These are phyloP conservation scores for Sarocladium kiliense DNA, from an alignment of 2,329 filamentous ascomycete genomes.

Conservation along the genomic window DNA sequence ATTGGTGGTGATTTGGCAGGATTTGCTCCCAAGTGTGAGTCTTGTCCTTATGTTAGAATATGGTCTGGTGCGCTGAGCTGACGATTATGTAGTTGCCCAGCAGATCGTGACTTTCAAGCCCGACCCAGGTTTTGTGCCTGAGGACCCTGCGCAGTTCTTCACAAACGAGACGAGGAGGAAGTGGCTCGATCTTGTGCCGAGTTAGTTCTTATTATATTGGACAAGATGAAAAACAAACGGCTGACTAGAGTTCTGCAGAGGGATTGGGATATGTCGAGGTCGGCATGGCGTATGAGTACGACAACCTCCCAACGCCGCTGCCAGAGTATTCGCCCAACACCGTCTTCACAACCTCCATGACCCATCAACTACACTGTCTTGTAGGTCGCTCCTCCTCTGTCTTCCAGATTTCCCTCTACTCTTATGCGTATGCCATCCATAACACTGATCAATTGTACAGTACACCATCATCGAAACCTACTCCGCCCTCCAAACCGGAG, in stretches of 20 bases:
- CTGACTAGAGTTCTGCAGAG: neutral
- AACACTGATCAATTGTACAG: too few relatives aligned
- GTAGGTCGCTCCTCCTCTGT: neutral
- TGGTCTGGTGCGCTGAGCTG: too few relatives aligned
- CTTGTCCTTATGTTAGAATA: neutral
- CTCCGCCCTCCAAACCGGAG: neutral
- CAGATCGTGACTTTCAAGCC: conserved; percentile 3
- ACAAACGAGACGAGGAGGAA: conserved; percentile 1
- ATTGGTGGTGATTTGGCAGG: neutral
- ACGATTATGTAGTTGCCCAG: neutral
- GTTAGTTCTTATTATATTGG: neutral
- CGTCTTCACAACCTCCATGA: conserved; percentile 6
- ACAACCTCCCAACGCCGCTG: conserved; percentile 1
- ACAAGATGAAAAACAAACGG: too few relatives aligned
- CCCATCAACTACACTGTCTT: conserved; percentile 8
- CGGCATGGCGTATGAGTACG: conserved; percentile 2
- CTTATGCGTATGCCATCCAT: too few relatives aligned
- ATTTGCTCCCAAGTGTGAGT: conserved; percentile 4
- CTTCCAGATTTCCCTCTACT: neutral
- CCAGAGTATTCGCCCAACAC: conserved; percentile 1
- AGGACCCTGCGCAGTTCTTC: conserved; percentile 1
- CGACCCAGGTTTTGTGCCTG: neutral
- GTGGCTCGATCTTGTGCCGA: conserved; percentile 1
- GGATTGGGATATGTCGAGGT: conserved; percentile 5
- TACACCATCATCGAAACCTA: conserved; percentile 3